Conservation (phyloP, 2,329 filamentous ascomycete species). For the Alternaria triticimaculans region DNA sequence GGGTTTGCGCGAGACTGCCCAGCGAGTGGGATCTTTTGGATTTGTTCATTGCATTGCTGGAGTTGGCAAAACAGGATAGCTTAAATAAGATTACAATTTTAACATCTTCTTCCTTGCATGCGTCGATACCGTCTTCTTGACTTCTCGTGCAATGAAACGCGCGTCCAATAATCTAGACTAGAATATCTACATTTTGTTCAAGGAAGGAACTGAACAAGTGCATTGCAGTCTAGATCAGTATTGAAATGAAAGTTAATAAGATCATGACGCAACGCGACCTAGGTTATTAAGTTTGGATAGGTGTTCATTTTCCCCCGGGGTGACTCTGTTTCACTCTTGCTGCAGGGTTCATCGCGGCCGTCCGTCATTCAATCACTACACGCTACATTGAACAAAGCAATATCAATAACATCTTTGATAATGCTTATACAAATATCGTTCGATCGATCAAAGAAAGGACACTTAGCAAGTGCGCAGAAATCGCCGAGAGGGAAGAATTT, state of each 20-base stretch:
- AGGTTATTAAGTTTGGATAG: background rate
- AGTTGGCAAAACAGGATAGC: slow-evolving; percentile 18
- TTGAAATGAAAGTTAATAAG: background rate
- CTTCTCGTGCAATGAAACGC: background rate
- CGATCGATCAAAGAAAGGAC: background rate
- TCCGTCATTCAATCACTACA: background rate
- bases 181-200: background rate
- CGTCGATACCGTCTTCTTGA: background rate
- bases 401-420: background rate
- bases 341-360: background rate
- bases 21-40: background rate
- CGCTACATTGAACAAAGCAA: background rate
- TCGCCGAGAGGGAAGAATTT: background rate
- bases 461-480: background rate
- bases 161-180: background rate
- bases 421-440: background rate
- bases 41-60: slow-evolving; percentile 22
- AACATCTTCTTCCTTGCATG: background rate
- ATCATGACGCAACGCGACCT: background rate
- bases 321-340: background rate
- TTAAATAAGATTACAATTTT: background rate
- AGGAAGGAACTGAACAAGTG: background rate
- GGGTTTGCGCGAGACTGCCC: background rate
- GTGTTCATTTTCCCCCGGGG: background rate
- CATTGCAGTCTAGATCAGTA: background rate